Percentiles rank a stretch among this genome's conserved stretches.
Conservation (phyloP, 805 yeast genomes). For the Wickerhamomyces xylosicus region DNA sequence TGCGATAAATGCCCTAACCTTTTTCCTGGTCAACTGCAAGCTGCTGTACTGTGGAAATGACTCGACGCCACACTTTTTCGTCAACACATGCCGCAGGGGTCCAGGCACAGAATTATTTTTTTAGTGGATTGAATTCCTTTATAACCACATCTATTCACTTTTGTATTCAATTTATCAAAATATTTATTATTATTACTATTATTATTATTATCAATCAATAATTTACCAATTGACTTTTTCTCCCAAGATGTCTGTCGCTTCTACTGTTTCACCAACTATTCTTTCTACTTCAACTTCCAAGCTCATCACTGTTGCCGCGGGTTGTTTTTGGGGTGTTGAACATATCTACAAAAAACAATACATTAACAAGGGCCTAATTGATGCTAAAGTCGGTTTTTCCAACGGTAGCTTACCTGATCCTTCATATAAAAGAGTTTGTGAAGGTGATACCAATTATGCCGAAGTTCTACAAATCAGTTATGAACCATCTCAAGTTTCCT, state of each 20-base stretch:
- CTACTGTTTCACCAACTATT: neutral
- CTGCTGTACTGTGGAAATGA: no score
- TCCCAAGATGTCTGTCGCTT: neutral
- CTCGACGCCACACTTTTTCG: no score
- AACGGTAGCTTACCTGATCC: conserved; percentile 56
- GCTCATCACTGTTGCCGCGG: neutral
- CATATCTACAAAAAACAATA: conserved; percentile 68
- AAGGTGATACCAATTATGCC: conserved; percentile 64
- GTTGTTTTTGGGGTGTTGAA: conserved; percentile 86
- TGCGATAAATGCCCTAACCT: no score
- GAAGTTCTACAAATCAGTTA: conserved; percentile 79
- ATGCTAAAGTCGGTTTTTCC: conserved; percentile 81
- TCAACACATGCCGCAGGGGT: no score
- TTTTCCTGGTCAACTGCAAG: no score
- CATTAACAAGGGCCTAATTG: conserved; percentile 54
- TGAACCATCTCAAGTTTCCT: conserved; percentile 55
- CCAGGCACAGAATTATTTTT: no score
- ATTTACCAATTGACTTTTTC: no score
- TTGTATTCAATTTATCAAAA: no score
- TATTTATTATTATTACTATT: no score
- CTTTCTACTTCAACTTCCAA: neutral
- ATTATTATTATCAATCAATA: no score
- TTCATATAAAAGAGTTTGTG: conserved; percentile 63
- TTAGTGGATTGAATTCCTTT: no score
- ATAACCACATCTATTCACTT: no score